phyloP scores from a whole-genome alignment of 1,139 yeast genomes.

The Blastobotrys aristatus region DNA sequence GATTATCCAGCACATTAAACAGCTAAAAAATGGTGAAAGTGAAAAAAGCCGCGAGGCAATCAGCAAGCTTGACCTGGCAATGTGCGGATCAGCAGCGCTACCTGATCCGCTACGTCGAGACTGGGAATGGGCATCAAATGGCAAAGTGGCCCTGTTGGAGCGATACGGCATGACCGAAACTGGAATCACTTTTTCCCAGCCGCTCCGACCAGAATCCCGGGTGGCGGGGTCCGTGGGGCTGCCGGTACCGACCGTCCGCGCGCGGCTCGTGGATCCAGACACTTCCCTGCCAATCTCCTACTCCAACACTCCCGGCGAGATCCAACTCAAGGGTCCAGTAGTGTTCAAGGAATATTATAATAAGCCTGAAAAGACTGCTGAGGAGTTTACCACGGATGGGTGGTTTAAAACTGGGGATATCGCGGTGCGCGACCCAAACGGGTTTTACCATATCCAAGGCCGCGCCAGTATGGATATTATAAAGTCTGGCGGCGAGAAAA shows the following conservation, averaged over 20 bases:
- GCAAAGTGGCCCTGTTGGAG: constrained; percentile 38
- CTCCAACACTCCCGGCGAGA: constrained; percentile 29
- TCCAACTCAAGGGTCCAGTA: constrained; percentile 33
- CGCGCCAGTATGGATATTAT: constrained; percentile 38
- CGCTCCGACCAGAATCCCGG: constrained; percentile 26
- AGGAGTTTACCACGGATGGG: constrained; percentile 39
- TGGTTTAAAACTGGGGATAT: constrained; percentile 83
- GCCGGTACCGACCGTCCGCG: constrained; percentile 34
- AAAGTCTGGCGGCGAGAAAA: constrained; percentile 37
- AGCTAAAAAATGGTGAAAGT: constrained; percentile 13
- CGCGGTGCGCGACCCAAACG: constrained; percentile 49
- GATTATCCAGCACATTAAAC: constrained; percentile 25
- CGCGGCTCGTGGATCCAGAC: constrained; percentile 31
- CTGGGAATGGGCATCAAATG: constrained; percentile 33
- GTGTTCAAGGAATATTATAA: constrained; percentile 35
- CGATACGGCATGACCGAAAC: constrained; percentile 72
- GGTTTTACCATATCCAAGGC: constrained; percentile 48
- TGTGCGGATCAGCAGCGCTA: constrained; percentile 39
- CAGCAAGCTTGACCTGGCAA: constrained; percentile 27
- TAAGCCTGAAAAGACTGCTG: constrained; percentile 33
- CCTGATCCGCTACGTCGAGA: constrained; percentile 34
- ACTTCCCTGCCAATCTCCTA: constrained; percentile 24
- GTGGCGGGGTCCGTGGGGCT: constrained; percentile 35
- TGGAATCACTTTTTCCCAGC: constrained; percentile 37
- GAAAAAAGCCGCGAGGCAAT: constrained; percentile 19